A percentile compares a stretch with the other conserved stretches of the same genome.
Evolutionary conservation across 768 basidiomycete genomes (phyloP).

Genomic region (Boletus rex-veris): DNA sequence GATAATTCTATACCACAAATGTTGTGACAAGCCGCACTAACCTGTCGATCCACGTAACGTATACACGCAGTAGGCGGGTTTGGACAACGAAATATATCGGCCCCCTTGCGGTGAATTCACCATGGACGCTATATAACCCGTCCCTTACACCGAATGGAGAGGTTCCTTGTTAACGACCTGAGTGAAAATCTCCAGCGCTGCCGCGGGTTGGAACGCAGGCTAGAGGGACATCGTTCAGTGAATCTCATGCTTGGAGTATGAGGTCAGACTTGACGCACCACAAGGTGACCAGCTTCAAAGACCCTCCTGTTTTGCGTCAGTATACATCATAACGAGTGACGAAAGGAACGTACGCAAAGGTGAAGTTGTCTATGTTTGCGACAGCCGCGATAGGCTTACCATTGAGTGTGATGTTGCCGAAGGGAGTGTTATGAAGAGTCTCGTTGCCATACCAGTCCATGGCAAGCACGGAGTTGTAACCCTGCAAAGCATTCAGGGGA

Average conservation of each 20-base stretch:
- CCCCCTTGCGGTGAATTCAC: too few relatives aligned
- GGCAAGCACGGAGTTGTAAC: constrained; percentile 35
- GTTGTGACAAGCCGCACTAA: too few relatives aligned
- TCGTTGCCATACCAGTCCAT: constrained; percentile 48
- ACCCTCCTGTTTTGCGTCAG: constrained; percentile 42
- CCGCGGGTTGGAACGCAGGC: constrained; percentile 62
- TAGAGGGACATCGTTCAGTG: constrained; percentile 16
- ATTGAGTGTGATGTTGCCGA: constrained; percentile 54
- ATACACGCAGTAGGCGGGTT: too few relatives aligned
- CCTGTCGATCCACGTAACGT: too few relatives aligned
- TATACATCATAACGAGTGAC: background rate
- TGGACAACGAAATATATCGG: too few relatives aligned
- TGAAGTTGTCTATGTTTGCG: constrained; percentile 63
- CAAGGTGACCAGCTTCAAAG: constrained; percentile 57
- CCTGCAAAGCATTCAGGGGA: constrained; percentile 15
- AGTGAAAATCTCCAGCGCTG: constrained; percentile 55
- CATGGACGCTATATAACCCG: too few relatives aligned
- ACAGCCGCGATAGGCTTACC: constrained; percentile 53
- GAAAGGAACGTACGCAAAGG: constrained; percentile 54
- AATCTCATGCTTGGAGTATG: background rate
- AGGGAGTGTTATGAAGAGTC: constrained; percentile 37
- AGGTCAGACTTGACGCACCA: constrained; percentile 39
- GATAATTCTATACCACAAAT: too few relatives aligned
- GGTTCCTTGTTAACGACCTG: constrained; percentile 51
- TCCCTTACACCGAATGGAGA: constrained; percentile 47